Evolutionary conservation across 805 yeast genomes (phyloP), one percentile per base, ranked within the genome.

Genomic region (Saccharomyces paradoxus): DNA sequence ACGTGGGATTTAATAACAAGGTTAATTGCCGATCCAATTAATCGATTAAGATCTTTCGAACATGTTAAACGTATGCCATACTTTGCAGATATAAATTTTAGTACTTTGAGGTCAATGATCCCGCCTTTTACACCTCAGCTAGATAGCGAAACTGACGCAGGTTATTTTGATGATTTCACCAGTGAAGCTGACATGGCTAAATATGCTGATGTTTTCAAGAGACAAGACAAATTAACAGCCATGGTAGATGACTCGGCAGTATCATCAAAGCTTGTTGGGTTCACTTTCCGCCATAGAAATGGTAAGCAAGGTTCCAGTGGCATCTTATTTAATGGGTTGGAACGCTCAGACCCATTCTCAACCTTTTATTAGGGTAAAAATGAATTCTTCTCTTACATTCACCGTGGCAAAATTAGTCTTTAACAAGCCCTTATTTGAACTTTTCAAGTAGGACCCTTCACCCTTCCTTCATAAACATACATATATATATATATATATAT

Each of bases 91-190:
- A 82, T 89, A 29, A 85, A 88, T 65, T 92, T 96, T 85, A 81
- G 78, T 5, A 72, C 72, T 10, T 71, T 94, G 60, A 79, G 97
- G 65, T 73, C 71, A 31, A 78, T 83, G 57, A 78, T 84, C 24
- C 97, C 99, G 4, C 99, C 99, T 37, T 94, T 94, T 70, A 87
- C 94, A 21, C 99, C 99, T 2, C 97, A 95, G 64, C 77, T 94
- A 59, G 98, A 94, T 67, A 88, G 90, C 57, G 99, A 94, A 65
- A 94, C 90, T 58, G 99, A 94, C 73, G 98, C 98, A 0, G 99
- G 99, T 1, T 94, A 94, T 73, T 94, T 94, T 68, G 99, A 94
- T 72, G 99, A 94, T 71, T 94, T 94, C 70, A 89, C 89, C 56
- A 94, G 90, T 70, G 98, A 92, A 69, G 90, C 87, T 49, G 96